Evolutionary conservation across 2,329 filamentous ascomycete species (phyloP).

Genomic region (Aspergillus ochraceus): DNA sequence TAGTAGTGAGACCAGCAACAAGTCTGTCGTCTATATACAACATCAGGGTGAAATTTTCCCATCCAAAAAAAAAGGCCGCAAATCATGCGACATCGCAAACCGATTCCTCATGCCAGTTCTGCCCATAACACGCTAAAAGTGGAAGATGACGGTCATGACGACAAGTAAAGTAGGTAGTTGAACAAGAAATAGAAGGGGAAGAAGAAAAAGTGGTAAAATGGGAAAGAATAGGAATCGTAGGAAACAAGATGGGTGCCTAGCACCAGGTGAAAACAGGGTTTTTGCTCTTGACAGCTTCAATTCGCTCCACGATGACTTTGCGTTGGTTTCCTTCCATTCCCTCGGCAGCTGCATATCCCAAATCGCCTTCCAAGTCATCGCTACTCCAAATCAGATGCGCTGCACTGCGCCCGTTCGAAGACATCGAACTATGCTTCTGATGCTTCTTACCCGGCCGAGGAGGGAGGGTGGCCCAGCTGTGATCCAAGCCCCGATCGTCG

Average conservation of each 20-base stretch:
- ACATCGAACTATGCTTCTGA: constrained; percentile 43
- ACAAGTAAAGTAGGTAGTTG: constrained; percentile 19
- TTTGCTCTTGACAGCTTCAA: constrained; percentile 92
- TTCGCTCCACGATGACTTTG: constrained; percentile 93
- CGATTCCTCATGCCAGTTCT: constrained; percentile 24
- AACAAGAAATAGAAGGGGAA: constrained; percentile 13
- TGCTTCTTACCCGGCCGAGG: constrained; percentile 32
- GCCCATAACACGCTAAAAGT: constrained; percentile 29
- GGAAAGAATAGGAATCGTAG: constrained; percentile 9
- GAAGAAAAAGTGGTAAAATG: constrained; percentile 4
- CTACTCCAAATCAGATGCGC: constrained; percentile 56
- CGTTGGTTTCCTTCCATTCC: constrained; percentile 88
- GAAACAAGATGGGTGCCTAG: constrained; percentile 43
- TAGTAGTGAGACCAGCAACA: constrained; percentile 16
- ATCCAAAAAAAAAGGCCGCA: constrained; percentile 16
- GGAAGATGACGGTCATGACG: constrained; percentile 18
- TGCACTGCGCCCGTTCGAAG: constrained; percentile 31
- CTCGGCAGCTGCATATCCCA: constrained; percentile 91
- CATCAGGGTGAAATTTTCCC: constrained; percentile 20
- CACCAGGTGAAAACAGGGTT: constrained; percentile 99
- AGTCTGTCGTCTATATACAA: constrained; percentile 44
- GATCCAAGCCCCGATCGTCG: constrained; percentile 37
- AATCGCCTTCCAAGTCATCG: constrained; percentile 83
- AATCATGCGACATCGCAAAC: constrained; percentile 8
- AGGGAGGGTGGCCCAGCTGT: constrained; percentile 38